Conservation (phyloP, 345 rosid genomes). For the Psidium guajava region DNA sequence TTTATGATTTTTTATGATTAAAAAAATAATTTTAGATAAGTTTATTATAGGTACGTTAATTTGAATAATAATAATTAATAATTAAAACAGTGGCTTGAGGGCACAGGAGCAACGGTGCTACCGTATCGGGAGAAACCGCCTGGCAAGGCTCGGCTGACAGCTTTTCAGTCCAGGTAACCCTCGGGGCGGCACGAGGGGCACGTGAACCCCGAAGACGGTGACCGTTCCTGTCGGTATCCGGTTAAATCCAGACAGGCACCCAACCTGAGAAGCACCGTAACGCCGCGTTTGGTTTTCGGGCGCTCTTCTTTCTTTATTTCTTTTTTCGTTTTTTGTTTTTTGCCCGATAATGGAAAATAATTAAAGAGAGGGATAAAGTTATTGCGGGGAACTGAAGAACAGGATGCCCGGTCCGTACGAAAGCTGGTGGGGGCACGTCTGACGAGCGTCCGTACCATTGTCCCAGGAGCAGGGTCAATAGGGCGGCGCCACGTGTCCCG, state of each 20-base stretch:
- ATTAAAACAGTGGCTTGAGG: not conserved
- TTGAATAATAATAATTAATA: no score
- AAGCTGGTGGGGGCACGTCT: not conserved
- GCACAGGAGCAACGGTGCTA: not conserved
- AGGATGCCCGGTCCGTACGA: not conserved
- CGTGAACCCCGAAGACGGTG: not conserved
- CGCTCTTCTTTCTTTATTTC: fast-evolving
- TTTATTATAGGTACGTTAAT: no score
- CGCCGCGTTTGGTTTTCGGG: not conserved
- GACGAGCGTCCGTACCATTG: not conserved
- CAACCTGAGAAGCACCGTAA: not conserved
- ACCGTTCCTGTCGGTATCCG: slow-evolving; percentile 6
- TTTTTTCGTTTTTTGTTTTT: not conserved
- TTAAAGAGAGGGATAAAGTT: not conserved
- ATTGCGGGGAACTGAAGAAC: not conserved
- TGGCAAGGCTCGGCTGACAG: not conserved
- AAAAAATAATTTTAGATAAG: no score
- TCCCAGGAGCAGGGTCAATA: not conserved
- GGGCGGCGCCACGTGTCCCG: not conserved
- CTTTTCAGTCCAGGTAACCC: not conserved
- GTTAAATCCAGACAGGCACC: slow-evolving; percentile 1
- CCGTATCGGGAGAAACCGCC: not conserved
- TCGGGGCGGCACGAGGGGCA: not conserved
- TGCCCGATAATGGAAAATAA: not conserved
- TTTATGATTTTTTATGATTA: no score